These are phyloP conservation scores for Chlorociboria aeruginascens DNA, from an alignment of 495 filamentous ascomycete species.

Conservation along the genomic window DNA sequence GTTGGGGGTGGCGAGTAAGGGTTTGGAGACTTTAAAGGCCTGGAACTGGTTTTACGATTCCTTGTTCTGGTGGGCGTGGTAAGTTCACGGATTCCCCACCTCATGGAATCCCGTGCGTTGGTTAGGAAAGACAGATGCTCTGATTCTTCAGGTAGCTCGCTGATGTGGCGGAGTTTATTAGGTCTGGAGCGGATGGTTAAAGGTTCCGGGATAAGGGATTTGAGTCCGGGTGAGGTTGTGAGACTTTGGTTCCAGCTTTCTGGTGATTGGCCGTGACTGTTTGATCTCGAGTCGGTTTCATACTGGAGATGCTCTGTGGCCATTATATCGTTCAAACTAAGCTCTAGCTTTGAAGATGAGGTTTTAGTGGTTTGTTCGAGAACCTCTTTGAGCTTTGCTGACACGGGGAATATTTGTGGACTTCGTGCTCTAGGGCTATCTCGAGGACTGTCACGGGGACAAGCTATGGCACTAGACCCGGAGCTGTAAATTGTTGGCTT, in stretches of 20 bases:
- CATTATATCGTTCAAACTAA: no score
- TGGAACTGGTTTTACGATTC: neutral
- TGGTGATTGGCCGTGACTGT: no score
- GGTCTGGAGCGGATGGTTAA: no score
- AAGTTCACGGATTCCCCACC: neutral
- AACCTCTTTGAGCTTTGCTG: no score
- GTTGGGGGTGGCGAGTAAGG: neutral
- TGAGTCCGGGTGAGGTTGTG: no score
- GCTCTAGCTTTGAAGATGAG: no score
- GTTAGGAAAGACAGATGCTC: neutral
- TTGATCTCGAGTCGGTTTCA: no score
- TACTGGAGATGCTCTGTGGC: no score
- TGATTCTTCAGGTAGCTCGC: neutral
- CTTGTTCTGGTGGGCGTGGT: neutral
- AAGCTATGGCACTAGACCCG: neutral
- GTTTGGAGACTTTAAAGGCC: neutral
- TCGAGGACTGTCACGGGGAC: neutral
- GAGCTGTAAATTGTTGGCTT: neutral
- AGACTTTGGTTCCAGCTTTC: no score
- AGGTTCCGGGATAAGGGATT: no score
- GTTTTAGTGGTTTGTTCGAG: no score
- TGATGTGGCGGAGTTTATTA: neutral
- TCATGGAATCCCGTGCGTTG: neutral
- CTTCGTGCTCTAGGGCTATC: neutral
- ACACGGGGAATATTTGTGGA: no score